phyloP scores from a whole-genome alignment of 1,284 basidiomycete genomes.

The Leccinum subrobustum region DNA sequence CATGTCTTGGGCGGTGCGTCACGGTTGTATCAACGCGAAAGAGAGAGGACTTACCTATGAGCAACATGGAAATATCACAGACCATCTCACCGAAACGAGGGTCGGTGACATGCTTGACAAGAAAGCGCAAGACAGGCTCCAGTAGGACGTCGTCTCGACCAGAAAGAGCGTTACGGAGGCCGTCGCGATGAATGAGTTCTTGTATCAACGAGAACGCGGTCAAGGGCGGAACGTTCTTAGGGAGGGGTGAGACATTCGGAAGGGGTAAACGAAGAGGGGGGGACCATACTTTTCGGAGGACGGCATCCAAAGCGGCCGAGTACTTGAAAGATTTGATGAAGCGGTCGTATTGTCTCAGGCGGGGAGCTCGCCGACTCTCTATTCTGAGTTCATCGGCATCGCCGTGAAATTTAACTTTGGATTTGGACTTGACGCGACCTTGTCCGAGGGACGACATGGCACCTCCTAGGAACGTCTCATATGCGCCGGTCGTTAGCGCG shows the following conservation, averaged over 20 bases:
- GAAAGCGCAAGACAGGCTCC: slow-evolving; percentile 85
- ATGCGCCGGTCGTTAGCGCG: slow-evolving; percentile 58
- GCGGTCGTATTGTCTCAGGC: slow-evolving; percentile 86
- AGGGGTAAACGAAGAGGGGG: background rate
- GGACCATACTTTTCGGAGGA: slow-evolving; percentile 71
- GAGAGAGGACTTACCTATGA: slow-evolving; percentile 68
- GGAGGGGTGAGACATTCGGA: slow-evolving; percentile 8
- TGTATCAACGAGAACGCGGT: slow-evolving; percentile 91
- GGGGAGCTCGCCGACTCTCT: slow-evolving; percentile 70
- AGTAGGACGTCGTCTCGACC: slow-evolving; percentile 94
- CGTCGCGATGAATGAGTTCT: slow-evolving; percentile 93
- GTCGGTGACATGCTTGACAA: slow-evolving; percentile 86
- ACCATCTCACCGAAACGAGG: slow-evolving; percentile 90
- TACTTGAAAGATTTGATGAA: slow-evolving; percentile 94
- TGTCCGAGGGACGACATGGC: slow-evolving; percentile 55
- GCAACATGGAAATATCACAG: slow-evolving; percentile 77
- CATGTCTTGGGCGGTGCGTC: slow-evolving; percentile 61
- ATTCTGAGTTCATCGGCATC: slow-evolving; percentile 74
- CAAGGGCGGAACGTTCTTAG: slow-evolving; percentile 76
- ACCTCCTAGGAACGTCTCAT: slow-evolving; percentile 72
- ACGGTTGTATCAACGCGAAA: background rate
- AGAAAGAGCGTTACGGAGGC: slow-evolving; percentile 80
- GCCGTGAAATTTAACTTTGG: slow-evolving; percentile 48
- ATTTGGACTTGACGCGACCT: slow-evolving; percentile 46
- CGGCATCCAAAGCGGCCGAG: slow-evolving; percentile 89